Evolutionary conservation across 129 eudicot genomes (phyloP).

Genomic region (Sambucus nigra): DNA sequence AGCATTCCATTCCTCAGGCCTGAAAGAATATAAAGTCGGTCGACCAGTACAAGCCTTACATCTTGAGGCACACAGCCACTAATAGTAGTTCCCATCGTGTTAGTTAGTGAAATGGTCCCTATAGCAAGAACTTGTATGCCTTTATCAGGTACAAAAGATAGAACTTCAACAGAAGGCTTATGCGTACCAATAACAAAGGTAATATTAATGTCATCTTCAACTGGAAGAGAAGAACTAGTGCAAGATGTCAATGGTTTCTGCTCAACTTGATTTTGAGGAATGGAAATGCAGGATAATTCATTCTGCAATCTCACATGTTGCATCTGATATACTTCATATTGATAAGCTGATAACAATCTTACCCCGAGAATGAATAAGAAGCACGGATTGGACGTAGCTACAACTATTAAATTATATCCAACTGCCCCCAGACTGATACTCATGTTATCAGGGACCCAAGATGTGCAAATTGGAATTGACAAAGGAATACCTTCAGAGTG

Average conservation of each 20-base stretch:
- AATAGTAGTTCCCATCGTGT: constrained; percentile 60
- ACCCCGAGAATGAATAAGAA: constrained; percentile 67
- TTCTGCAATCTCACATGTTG: constrained; percentile 59
- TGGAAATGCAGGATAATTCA: constrained; percentile 85
- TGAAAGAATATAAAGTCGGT: constrained; percentile 60
- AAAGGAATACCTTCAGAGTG: constrained; percentile 58
- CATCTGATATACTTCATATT: constrained; percentile 57
- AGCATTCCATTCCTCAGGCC: constrained; percentile 99
- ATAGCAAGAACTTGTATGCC: constrained; percentile 60
- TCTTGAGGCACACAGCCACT: constrained; percentile 95
- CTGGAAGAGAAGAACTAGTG: constrained; percentile 17
- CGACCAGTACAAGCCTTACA: constrained; percentile 81
- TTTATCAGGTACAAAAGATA: constrained; percentile 49
- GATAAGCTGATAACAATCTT: constrained; percentile 23
- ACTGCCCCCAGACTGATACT: constrained; percentile 78
- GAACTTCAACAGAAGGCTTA: constrained; percentile 88
- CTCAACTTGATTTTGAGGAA: constrained; percentile 36
- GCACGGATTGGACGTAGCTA: constrained; percentile 90
- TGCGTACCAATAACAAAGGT: constrained; percentile 85
- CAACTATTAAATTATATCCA: constrained; percentile 52
- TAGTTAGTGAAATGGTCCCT: constrained; percentile 67
- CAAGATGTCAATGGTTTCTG: constrained; percentile 14
- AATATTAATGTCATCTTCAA: constrained; percentile 27
- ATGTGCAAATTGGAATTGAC: constrained; percentile 50
- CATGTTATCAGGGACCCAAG: constrained; percentile 74